Evolutionary conservation across 2,329 filamentous ascomycete species (phyloP).

Genomic region (Diaporthe australafricana): DNA sequence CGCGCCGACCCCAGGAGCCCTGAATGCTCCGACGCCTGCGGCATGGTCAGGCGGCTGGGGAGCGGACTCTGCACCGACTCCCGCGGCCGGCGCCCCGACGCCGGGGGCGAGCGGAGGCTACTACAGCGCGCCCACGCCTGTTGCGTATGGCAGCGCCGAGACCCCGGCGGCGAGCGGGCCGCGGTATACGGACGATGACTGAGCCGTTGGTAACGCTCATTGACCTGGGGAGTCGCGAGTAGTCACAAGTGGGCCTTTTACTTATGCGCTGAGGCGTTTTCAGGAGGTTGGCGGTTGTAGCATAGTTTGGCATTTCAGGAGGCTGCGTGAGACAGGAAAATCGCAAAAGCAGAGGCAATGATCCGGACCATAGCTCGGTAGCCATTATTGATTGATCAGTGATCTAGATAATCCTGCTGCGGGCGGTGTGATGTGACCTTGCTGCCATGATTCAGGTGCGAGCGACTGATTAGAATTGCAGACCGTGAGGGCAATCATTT

Average conservation of each 20-base stretch:
- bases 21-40: constrained; percentile 77
- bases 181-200: constrained; percentile 65
- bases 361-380: not conserved
- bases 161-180: constrained; percentile 71
- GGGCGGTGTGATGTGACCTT: not conserved
- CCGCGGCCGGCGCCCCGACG: constrained; percentile 74
- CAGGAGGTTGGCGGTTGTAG: not conserved
- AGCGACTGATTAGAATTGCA: not conserved
- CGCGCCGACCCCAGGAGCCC: constrained; percentile 71
- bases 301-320: not conserved
- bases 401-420: not conserved
- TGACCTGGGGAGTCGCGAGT: too few relatives aligned
- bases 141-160: constrained; percentile 67
- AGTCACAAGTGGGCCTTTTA: too few relatives aligned
- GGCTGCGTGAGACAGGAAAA: not conserved
- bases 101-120: constrained; percentile 73
- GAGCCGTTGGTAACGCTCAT: not conserved
- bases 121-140: constrained; percentile 74
- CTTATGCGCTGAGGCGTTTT: constrained; percentile 3
- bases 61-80: constrained; percentile 74
- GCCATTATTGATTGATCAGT: not conserved
- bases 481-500: too few relatives aligned
- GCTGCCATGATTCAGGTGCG: not conserved
- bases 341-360: not conserved
- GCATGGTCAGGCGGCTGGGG: constrained; percentile 71